Evolutionary conservation across 2,329 filamentous ascomycete species (phyloP).

Genomic region (Cordyceps fumosorosea): DNA sequence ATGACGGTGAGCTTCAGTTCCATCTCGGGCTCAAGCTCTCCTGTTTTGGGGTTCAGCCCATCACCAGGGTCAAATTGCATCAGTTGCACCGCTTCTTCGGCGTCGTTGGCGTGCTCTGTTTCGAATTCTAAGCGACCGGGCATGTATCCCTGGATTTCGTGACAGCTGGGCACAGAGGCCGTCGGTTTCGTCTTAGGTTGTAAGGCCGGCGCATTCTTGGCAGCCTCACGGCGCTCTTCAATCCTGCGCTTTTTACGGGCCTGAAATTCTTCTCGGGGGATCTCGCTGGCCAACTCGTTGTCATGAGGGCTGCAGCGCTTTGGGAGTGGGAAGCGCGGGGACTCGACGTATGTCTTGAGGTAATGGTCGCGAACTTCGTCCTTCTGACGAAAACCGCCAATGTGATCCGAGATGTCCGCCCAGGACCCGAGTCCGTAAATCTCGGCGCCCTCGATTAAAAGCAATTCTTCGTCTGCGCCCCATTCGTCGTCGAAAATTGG

Average conservation of each 20-base stretch:
- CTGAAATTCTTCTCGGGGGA: conserved; percentile 90
- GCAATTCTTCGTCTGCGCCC: conserved; percentile 95
- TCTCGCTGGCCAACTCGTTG: conserved; percentile 67
- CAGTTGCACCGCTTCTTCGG: conserved; percentile 93
- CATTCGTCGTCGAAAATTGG: conserved; percentile 92
- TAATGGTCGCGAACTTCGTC: conserved; percentile 97
- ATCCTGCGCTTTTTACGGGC: conserved; percentile 87
- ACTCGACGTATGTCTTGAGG: conserved; percentile 78
- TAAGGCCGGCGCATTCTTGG: conserved; percentile 74
- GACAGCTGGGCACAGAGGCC: conserved; percentile 88
- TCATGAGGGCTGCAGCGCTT: conserved; percentile 79
- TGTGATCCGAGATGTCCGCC: conserved; percentile 97
- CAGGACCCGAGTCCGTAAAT: conserved; percentile 95
- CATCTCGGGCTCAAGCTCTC: conserved; percentile 89
- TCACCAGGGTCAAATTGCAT: conserved; percentile 98
- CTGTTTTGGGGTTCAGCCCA: conserved; percentile 76
- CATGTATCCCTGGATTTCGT: conserved; percentile 99
- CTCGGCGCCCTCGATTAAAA: conserved; percentile 88
- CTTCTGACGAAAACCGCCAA: conserved; percentile 88
- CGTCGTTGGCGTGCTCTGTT: conserved; percentile 95
- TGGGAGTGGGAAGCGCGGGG: conserved; percentile 76
- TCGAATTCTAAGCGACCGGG: conserved; percentile 95
- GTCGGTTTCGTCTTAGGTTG: conserved; percentile 94
- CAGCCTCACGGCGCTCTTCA: conserved; percentile 80
- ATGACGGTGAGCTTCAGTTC: conserved; percentile 97